Evolutionary conservation across 2,329 filamentous ascomycete species (phyloP).

Genomic region (Madurella mycetomatis): DNA sequence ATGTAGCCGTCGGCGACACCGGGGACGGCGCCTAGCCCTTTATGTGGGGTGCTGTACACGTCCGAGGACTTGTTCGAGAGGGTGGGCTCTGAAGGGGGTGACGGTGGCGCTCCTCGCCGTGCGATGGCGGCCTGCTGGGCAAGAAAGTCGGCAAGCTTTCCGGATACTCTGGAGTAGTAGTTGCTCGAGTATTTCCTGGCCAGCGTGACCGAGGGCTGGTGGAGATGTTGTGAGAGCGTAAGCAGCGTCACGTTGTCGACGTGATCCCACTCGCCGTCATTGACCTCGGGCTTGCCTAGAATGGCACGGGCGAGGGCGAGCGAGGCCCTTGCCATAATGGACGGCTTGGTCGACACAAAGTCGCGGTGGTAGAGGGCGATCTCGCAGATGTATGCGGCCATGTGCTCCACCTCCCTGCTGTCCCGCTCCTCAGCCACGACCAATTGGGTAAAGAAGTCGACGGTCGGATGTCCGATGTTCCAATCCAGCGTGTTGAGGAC

Average conservation of each 20-base stretch:
- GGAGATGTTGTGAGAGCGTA: constrained; percentile 55
- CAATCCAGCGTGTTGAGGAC: constrained; percentile 96
- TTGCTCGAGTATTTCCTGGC: constrained; percentile 56
- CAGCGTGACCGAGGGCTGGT: constrained; percentile 54
- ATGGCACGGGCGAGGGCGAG: constrained; percentile 84
- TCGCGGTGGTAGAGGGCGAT: constrained; percentile 95
- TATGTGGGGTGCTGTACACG: constrained; percentile 75
- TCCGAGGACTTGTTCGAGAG: constrained; percentile 50
- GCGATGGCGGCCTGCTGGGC: constrained; percentile 55
- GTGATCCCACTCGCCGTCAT: constrained; percentile 71
- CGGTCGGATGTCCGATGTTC: constrained; percentile 92
- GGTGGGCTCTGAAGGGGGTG: constrained; percentile 52
- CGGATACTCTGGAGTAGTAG: constrained; percentile 50
- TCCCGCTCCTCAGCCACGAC: constrained; percentile 74
- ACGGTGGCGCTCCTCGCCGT: constrained; percentile 51
- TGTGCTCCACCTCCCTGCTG: constrained; percentile 86
- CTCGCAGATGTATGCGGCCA: constrained; percentile 91
- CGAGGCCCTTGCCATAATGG: constrained; percentile 82
- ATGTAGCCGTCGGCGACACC: constrained; percentile 69
- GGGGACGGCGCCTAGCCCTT: constrained; percentile 60
- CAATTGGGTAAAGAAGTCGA: constrained; percentile 88
- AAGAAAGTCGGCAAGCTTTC: constrained; percentile 55
- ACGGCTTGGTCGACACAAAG: constrained; percentile 89
- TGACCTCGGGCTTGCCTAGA: constrained; percentile 71
- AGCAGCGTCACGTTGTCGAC: constrained; percentile 64